Evolutionary conservation across 2,329 filamentous ascomycete species (phyloP), one percentile per base, ranked within the genome.

Genomic region (Whalleya microplaca): DNA sequence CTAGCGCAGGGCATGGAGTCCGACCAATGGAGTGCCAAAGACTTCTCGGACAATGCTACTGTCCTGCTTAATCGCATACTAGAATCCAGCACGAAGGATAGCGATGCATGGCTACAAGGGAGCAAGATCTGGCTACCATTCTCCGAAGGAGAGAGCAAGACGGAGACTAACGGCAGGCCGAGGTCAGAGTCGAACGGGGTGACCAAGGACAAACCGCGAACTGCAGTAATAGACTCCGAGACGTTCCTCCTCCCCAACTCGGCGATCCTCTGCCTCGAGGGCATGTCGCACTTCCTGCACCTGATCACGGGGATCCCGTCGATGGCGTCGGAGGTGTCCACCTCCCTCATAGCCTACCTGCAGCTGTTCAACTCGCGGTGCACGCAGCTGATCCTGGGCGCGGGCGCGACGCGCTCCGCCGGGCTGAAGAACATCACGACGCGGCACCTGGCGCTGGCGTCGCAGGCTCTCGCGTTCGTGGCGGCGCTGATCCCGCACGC

Each of bases 371-470:
- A 99, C 73, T 97, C 92, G 2, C 89, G 95, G 19, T 93, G 93
- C 55, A 96, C 90, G n/a, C 95, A 99, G 71, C 84, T 99, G 55
- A 97, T 99, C 62, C 86, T 99, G 6, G 95, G 95, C 1, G 95
- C 95, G 1, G 95, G 95, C 3, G 95, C 95, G 3, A 97, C 91
- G 4, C 83, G 86, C 37, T 92, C 90, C 21, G 95, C 93, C 1
- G 94, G 94, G 0, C 79, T 99, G 19, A 96, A 92, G 72, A 97
- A 97, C 69, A 99, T 99, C 71, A 96, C 91, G 0, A 96, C 95
- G 0, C 95, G 95, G 67, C 94, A 99, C 74, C 83, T 99, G 1
- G 93, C 95, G 0, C 85, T 98, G 18, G 93, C 95, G 2, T 93
- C 90, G 0, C 94, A 97, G 72, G 90, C 93, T 0, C 76, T 98